These are phyloP conservation scores for Stachybotrys elegans DNA, from an alignment of 2,329 filamentous ascomycete genomes.

Conservation along the genomic window DNA sequence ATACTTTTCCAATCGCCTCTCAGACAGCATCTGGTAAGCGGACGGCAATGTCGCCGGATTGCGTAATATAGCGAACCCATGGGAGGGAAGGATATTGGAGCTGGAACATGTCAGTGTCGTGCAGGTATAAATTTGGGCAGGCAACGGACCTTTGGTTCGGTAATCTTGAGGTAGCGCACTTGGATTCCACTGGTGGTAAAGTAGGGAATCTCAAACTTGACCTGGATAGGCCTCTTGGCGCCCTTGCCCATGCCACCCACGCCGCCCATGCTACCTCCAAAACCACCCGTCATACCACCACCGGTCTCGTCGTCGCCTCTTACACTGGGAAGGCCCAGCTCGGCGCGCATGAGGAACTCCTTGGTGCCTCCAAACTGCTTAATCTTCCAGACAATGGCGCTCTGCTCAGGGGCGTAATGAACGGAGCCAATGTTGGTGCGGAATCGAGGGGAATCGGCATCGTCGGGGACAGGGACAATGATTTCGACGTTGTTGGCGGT, in stretches of 20 bases:
- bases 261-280: constrained; percentile 94
- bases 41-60: constrained; percentile 94
- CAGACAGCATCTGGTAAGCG: constrained; percentile 85
- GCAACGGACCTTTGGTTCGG: constrained; percentile 83
- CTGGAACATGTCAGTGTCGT: constrained; percentile 37
- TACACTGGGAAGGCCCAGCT: constrained; percentile 89
- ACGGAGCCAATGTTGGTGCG: constrained; percentile 95
- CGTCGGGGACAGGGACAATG: constrained; percentile 92
- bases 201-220: constrained; percentile 99
- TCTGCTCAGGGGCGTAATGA: constrained; percentile 96
- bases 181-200: constrained; percentile 99
- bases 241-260: constrained; percentile 74
- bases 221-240: constrained; percentile 89
- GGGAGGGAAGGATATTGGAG: constrained; percentile 96
- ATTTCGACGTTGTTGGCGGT: constrained; percentile 99
- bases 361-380: constrained; percentile 99
- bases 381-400: constrained; percentile 99
- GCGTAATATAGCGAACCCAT: constrained; percentile 98
- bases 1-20: too few relatives aligned
- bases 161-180: constrained; percentile 97
- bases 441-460: constrained; percentile 93
- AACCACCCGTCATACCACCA: constrained; percentile 95
- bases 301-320: constrained; percentile 93
- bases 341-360: constrained; percentile 97
- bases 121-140: neutral